Conservation (phyloP, 208 protist species). For the Leishmania major region DNA sequence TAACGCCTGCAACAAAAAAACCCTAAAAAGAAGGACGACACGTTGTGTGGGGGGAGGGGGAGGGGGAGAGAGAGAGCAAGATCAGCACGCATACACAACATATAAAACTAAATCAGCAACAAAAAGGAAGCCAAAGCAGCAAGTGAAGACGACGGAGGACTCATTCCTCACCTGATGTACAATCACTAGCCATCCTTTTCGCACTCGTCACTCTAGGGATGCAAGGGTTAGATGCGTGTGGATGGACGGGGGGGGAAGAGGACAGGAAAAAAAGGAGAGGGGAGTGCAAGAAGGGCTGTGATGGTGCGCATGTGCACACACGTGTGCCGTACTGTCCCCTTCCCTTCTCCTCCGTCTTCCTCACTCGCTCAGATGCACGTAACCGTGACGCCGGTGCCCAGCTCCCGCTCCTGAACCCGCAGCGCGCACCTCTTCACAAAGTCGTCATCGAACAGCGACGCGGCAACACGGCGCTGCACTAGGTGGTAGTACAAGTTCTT, state of each 20-base stretch:
- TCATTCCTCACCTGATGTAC: background rate
- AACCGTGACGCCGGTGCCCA: conserved; percentile 36
- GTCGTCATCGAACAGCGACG: conserved; percentile 69
- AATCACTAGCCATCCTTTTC: background rate
- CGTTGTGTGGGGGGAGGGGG: background rate
- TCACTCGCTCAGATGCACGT: conserved; percentile 26
- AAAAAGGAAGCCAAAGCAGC: background rate
- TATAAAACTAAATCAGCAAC: background rate
- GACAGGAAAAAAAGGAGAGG: background rate
- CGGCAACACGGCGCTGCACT: conserved; percentile 32
- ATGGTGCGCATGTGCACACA: background rate
- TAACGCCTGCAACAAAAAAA: background rate
- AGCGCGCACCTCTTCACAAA: conserved; percentile 66
- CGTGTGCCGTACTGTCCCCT: background rate
- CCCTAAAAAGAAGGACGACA: background rate
- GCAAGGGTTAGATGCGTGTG: background rate
- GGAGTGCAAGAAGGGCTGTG: background rate
- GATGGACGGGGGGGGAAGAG: background rate
- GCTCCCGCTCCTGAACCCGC: conserved; percentile 38
- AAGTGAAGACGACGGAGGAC: background rate
- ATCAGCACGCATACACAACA: background rate
- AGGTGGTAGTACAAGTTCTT: conserved; percentile 64
- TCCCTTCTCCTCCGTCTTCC: background rate
- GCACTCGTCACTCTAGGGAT: background rate
- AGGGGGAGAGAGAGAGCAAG: background rate